Conservation (phyloP, 306 rosid species). For the Fragaria ananassa region DNA sequence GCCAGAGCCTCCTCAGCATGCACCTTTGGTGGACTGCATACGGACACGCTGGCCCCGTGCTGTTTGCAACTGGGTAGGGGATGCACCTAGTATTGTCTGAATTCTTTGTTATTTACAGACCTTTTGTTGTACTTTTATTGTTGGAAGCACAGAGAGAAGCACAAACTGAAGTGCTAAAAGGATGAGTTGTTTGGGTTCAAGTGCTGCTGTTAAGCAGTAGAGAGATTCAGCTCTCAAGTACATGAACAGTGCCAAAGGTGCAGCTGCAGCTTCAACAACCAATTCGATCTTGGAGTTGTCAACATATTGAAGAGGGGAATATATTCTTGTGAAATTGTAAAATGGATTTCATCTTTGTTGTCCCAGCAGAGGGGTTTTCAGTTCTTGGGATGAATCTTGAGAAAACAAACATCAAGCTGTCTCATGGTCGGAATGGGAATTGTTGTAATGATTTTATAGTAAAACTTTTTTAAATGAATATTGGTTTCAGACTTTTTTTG, state of each 20-base stretch:
- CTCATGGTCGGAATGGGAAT: slow-evolving; percentile 24
- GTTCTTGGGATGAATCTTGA: slow-evolving; percentile 26
- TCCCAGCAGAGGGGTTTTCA: slow-evolving; percentile 26
- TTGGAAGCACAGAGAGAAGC: slow-evolving; percentile 22
- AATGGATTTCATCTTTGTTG: slow-evolving; percentile 30
- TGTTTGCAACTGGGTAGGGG: slow-evolving; percentile 82
- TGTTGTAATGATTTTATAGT: slow-evolving; percentile 28
- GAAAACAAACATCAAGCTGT: slow-evolving; percentile 38
- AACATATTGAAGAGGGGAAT: slow-evolving; percentile 22
- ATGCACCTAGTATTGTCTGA: slow-evolving; percentile 94
- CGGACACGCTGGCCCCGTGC: slow-evolving; percentile 95
- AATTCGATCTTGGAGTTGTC: slow-evolving; percentile 46
- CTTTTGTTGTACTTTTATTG: slow-evolving; percentile 17
- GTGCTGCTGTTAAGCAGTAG: slow-evolving; percentile 24
- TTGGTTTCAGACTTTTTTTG: too few species aligned
- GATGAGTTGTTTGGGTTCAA: slow-evolving; percentile 32
- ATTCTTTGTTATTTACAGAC: not conserved
- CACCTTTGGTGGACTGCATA: slow-evolving; percentile 94
- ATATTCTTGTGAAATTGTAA: slow-evolving; percentile 34
- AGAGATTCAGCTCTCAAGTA: slow-evolving; percentile 19
- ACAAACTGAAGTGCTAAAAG: slow-evolving; percentile 13
- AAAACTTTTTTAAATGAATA: not conserved
- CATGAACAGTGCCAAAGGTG: slow-evolving; percentile 25
- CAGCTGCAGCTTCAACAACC: slow-evolving; percentile 30
- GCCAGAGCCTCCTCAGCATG: slow-evolving; percentile 84